Base-by-base conservation (phyloP, 2,329 filamentous ascomycete species). In the Aspergillus sp. region DNA sequence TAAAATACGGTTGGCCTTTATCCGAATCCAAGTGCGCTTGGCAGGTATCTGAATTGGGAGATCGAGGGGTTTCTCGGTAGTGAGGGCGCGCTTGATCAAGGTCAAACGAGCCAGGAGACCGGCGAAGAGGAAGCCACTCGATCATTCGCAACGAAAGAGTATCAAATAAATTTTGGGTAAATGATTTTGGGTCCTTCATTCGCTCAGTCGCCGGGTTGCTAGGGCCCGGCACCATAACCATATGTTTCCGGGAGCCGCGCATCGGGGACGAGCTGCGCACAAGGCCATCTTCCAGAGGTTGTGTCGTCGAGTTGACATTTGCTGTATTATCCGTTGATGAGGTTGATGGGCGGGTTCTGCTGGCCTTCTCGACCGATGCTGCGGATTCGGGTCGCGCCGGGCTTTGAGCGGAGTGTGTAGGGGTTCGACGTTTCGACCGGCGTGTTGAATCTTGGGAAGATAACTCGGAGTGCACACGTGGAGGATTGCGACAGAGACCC, bases 401-500 rank as follows among this genome's bases (percentile, higher is more conserved):
- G 9, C 62, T 58, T 43, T 50, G 55, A 25, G 44, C 45, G 17
- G 63, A 60, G 8, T 72, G 71, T 3, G 67, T 56, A 25, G 73
- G 69, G 8, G 69, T 74, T 40, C 75, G 70, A 41, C 68, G 66
- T 53, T 66, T 64, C 15, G 71, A 68, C 44, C 68, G 66, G 35
- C 68, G 69, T 12, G 65, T 60, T 21, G 63, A 58, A 27, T 70
- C 68, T 5, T 67, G 62, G 1, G 66, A 56, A 25, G 64, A 62
- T 14, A 72, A 62, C 5, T 74, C 71, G 0, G 64, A 62, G 9
- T 67, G 57, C 12, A 66, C 56, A 41, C 66, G 68, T 6, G 72
- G 69, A 19, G 72, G 64, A 56, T 83, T 78, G 37, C 78, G 79
- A 66, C 91, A 96, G 0, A 96, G 77, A 3, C 84, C 85, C 57